Evolutionary conservation across 805 yeast genomes (phyloP), one percentile per base, ranked within the genome.

Genomic region (Citeromyces matritensis): DNA sequence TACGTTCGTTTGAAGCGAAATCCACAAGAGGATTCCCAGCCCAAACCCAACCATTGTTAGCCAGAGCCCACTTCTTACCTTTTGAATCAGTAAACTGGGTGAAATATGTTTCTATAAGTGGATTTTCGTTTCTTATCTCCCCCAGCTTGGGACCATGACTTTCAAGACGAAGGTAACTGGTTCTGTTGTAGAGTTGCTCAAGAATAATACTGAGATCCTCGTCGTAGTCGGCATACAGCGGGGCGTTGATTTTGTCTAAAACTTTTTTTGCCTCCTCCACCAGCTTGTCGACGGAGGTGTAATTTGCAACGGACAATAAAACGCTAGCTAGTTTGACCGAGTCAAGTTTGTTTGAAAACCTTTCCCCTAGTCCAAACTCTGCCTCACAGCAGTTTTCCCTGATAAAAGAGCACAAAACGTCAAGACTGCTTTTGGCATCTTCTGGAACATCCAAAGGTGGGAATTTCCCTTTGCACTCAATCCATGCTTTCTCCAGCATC

Each of bases 11-110:
- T 0, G 94, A 79, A 0, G 97, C 98, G 65, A 88, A 88, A 55
- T 88, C 97, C 3, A 83, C 78, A 35, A 86, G 55, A 2, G 97
- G 96, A 42, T 88, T 76, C 8, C 95, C 96, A 33, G 83, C 86
- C 98, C 98, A 88, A 35, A 91, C 84, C 96, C 97, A 88, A 30
- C 98, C 98, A 46, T 91, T 88, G 48, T 91, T 91, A 3, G 95
- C 97, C 36, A 88, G 58, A 6, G 81, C 76, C 57, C 74, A 76
- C 1, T 63, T 57, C 25, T 65, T 60, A 3, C 85, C 88, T 30
- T 60, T 58, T 0, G 55, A 50, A 30, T 51, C 65, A 3, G 42
- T 48, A 41, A 86, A 71, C 36, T 85, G 60, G 2, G 96, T 84
- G 51, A 91, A 88, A 52, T 88, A 88, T 4, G 86, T 74, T 51